A percentile compares a stretch with the other conserved stretches of the same genome.
Conservation (phyloP, 176 grass and related monocot genomes). For the Aegilops speltoides region DNA sequence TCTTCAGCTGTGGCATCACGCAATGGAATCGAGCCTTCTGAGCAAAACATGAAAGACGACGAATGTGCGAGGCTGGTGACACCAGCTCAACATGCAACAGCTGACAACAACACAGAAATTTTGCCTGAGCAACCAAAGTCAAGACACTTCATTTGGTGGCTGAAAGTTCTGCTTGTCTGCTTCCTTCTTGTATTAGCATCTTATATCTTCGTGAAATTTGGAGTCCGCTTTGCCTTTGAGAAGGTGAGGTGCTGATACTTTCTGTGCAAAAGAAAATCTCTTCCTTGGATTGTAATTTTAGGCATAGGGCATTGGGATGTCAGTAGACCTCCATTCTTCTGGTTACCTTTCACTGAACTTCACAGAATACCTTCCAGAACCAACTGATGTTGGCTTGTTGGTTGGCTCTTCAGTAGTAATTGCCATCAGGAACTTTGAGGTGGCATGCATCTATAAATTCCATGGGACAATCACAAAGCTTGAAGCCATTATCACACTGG, state of each 20-base stretch:
- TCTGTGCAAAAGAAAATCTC: neutral
- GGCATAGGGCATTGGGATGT: neutral
- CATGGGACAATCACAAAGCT: neutral
- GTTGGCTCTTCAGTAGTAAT: neutral
- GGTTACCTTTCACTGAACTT: neutral
- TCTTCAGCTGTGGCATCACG: slow-evolving; percentile 19
- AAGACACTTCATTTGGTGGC: slow-evolving; percentile 74
- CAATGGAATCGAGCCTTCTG: slow-evolving; percentile 37
- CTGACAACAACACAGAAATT: slow-evolving; percentile 29
- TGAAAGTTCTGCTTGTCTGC: slow-evolving; percentile 61
- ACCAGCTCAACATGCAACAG: slow-evolving; percentile 32
- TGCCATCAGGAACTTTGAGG: too few species aligned
- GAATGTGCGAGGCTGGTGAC: slow-evolving; percentile 75
- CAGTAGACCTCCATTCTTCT: neutral
- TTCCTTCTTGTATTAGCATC: slow-evolving; percentile 46
- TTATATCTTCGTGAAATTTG: slow-evolving; percentile 73
- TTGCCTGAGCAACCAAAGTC: slow-evolving; percentile 33
- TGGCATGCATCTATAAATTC: too few species aligned
- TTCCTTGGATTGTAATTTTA: neutral
- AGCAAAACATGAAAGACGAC: slow-evolving; percentile 62
- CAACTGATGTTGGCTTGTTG: neutral
- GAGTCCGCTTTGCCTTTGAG: slow-evolving; percentile 82
- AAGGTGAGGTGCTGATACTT: slow-evolving; percentile 44
- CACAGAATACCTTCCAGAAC: neutral
- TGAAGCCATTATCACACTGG: neutral